Conservation (phyloP, 352 stramenopile genomes). For the Ophiocytium majus region DNA sequence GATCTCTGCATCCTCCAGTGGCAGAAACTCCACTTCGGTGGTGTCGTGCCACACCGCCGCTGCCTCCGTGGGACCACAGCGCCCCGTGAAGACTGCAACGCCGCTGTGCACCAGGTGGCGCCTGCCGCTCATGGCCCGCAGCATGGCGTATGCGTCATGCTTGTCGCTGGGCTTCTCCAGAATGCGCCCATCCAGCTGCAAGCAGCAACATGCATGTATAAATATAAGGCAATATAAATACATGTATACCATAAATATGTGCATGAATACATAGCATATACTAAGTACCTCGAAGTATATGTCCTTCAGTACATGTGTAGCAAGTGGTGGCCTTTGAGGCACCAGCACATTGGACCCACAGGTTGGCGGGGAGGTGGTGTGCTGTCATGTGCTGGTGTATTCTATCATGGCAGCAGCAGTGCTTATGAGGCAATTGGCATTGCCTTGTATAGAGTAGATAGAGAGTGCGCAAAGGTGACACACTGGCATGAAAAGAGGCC, state of each 20-base stretch:
- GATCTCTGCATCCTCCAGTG: slow-evolving; percentile 44
- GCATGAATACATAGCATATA: background rate
- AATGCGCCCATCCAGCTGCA: slow-evolving; percentile 73
- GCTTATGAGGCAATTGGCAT: too few relatives aligned
- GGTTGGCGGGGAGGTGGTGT: too few relatives aligned
- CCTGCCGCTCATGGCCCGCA: slow-evolving; percentile 67
- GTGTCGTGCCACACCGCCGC: slow-evolving; percentile 59
- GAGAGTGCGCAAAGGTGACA: too few relatives aligned
- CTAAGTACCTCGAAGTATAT: background rate
- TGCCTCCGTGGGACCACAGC: slow-evolving; percentile 27
- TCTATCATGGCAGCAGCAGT: too few relatives aligned
- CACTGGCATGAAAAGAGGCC: too few relatives aligned
- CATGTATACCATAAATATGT: background rate
- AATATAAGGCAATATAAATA: background rate
- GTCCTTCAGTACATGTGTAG: too few relatives aligned
- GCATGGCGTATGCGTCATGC: slow-evolving; percentile 72
- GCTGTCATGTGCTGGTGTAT: too few relatives aligned
- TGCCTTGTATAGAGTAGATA: too few relatives aligned
- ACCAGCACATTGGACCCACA: too few relatives aligned
- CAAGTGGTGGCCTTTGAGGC: too few relatives aligned
- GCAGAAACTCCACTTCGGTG: slow-evolving; percentile 41
- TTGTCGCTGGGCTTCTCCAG: slow-evolving; percentile 80
- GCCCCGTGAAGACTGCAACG: slow-evolving; percentile 65
- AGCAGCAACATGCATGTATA: too few relatives aligned
- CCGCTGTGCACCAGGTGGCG: slow-evolving; percentile 79